Evolutionary conservation across 306 rosid species (phyloP), one percentile per base, ranked within the genome.

Genomic region (Astragalus glycyphyllos): DNA sequence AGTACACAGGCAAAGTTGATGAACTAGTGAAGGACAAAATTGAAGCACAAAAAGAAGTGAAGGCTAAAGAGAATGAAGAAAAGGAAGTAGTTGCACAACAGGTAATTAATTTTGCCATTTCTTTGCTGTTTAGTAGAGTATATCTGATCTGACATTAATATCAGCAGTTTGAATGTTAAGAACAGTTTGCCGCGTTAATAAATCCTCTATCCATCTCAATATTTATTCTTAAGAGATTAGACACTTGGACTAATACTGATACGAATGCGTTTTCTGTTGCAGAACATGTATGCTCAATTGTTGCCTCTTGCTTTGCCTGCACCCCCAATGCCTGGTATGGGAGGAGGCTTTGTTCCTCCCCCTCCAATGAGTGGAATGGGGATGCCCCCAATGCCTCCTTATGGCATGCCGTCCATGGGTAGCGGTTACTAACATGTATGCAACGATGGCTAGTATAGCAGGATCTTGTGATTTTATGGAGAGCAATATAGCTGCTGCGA

Each of bases 261-360:
- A 74, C 38, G 62, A 67, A 51, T 69, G 41, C 57, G 65, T 56
- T 72, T 79, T 72, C 61, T 78, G 35, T 84, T 84, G 86, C 97
- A 95, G 99, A 95, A 95, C 90, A 91, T 95, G 99, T 95, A 95
- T 78, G 99, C 97, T 44, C 99, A 95, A 60, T 76, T 95, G 84
- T 76, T 95, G 84, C 99, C 99, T 69, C 99, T 95, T 65, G 99
- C 99, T 45, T 84, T 95, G 84, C 99, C 99, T 67, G 97, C 99
- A 47, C 99, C 99, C 6, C 99, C 99, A 44, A 80, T 94, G 91
- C 97, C 97, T 9, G 97, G 89, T 45, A 86, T 84, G 89, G 90
- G 89, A 70, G 98, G 97, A 17, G 86, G 84, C 78, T 91, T 58
- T 66, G 95, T 74, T 13, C 86, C 89, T 45, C 92, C 86, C 20